Evolutionary conservation across 352 stramenopile genomes (phyloP).

Genomic region (Pythium rishiriense): DNA sequence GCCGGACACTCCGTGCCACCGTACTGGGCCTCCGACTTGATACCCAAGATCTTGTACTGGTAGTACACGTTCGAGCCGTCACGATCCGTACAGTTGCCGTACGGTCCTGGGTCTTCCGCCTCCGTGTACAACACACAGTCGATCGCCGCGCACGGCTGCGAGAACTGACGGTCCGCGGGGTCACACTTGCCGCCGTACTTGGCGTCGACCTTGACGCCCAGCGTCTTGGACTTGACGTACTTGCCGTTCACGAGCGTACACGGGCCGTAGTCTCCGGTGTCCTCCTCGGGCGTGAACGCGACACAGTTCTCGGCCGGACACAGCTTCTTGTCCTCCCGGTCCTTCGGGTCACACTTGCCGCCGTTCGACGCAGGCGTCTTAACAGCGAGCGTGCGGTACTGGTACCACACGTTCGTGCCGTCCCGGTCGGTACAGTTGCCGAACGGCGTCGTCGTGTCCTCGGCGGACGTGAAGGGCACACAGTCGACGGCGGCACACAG

Average conservation of each 20-base stretch:
- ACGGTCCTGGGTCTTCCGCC: constrained; percentile 1
- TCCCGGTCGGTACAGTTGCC: not conserved
- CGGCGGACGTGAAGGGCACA: not conserved
- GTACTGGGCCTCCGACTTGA: constrained; percentile 1
- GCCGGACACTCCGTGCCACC: constrained; percentile 1
- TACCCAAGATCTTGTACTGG: constrained; percentile 1
- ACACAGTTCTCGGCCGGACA: constrained; percentile 1
- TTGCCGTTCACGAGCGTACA: not conserved
- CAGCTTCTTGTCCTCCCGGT: not conserved
- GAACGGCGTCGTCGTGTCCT: not conserved
- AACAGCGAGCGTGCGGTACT: not conserved
- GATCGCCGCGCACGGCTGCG: not conserved
- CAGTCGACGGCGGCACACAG: not conserved
- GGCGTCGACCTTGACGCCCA: not conserved
- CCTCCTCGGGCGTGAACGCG: not conserved
- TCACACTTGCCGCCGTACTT: constrained; percentile 3
- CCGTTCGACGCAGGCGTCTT: not conserved
- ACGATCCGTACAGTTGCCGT: not conserved
- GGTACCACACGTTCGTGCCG: not conserved
- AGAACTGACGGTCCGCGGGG: not conserved
- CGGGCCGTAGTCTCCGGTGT: not conserved
- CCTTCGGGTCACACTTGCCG: not conserved
- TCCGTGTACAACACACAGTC: constrained; percentile 6
- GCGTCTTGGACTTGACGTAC: not conserved
- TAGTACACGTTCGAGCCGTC: not conserved